Conservation (phyloP, 1,284 basidiomycete genomes). For the Ganoderma lingzhi region DNA sequence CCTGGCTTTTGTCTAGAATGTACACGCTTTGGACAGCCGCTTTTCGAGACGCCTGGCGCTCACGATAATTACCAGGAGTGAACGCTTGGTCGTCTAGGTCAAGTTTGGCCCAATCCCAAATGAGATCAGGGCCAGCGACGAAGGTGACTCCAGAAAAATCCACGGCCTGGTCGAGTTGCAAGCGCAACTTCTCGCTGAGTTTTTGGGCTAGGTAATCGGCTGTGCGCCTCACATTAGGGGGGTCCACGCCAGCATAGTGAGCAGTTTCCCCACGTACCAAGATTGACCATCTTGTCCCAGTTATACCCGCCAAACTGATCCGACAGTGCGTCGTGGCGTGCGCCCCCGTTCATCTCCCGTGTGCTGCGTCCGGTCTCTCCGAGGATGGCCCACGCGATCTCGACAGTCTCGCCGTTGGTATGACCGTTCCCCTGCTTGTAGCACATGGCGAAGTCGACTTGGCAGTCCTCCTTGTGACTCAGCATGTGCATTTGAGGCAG, state of each 20-base stretch:
- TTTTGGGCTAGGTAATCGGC: neutral
- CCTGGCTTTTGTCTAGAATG: neutral
- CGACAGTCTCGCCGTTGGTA: slow-evolving; percentile 17
- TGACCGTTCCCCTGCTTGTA: slow-evolving; percentile 9
- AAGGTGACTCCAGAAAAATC: neutral
- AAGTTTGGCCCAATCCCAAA: too few species aligned
- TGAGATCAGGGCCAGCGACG: neutral
- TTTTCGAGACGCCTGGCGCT: too few species aligned
- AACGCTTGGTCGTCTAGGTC: too few species aligned
- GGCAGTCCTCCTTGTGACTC: slow-evolving; percentile 13
- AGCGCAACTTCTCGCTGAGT: neutral
- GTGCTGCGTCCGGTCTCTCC: neutral
- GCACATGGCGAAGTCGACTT: slow-evolving; percentile 12
- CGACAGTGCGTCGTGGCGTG: neutral
- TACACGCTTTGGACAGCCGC: neutral
- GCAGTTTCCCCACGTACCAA: neutral
- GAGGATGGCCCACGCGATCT: slow-evolving; percentile 11
- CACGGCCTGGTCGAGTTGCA: neutral
- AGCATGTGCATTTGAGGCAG: slow-evolving; percentile 17
- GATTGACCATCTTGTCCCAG: neutral
- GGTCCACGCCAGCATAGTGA: too few species aligned
- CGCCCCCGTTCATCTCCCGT: neutral
- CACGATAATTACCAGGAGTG: too few species aligned
- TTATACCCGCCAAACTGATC: neutral
- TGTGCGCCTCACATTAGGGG: neutral